Evolutionary conservation across 805 yeast species (phyloP).

Genomic region (Saturnispora saitoi): DNA sequence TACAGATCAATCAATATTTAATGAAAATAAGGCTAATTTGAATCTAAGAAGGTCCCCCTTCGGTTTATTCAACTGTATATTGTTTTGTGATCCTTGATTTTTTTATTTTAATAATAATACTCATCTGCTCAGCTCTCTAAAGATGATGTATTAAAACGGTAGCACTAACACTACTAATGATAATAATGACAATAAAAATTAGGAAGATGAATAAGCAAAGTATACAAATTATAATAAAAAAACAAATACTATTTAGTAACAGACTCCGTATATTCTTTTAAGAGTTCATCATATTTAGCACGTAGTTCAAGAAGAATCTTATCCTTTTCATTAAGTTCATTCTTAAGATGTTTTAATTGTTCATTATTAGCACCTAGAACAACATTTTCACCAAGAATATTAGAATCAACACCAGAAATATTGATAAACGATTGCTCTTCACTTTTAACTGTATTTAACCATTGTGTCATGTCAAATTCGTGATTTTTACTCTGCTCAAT

Average conservation of each 20-base stretch:
- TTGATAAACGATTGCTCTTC: constrained; percentile 48
- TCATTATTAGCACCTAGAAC: constrained; percentile 6
- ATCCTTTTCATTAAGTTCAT: constrained; percentile 9
- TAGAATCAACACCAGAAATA: constrained; percentile 32
- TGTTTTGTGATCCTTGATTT: no score
- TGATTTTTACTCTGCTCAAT: constrained; percentile 11
- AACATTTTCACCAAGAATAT: constrained; percentile 7
- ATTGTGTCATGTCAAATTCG: constrained; percentile 36
- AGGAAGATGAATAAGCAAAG: no score
- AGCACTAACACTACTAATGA: no score
- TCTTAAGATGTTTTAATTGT: constrained; percentile 5
- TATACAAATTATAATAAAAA: no score
- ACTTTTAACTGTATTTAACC: constrained; percentile 38
- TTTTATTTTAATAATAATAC: no score
- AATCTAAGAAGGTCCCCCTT: no score
- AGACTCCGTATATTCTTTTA: constrained; percentile 11
- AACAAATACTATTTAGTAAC: constrained; percentile 5
- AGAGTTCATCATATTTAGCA: constrained; percentile 14
- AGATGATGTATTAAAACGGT: not conserved
- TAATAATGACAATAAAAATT: not conserved
- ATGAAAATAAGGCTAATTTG: no score
- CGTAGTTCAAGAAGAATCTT: constrained; percentile 9
- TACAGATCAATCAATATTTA: no score
- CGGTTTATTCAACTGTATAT: no score
- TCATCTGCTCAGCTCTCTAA: no score